Evolutionary conservation across 768 basidiomycete species (phyloP), one percentile per base, ranked within the genome.

Genomic region (Kwoniella shandongensis): DNA sequence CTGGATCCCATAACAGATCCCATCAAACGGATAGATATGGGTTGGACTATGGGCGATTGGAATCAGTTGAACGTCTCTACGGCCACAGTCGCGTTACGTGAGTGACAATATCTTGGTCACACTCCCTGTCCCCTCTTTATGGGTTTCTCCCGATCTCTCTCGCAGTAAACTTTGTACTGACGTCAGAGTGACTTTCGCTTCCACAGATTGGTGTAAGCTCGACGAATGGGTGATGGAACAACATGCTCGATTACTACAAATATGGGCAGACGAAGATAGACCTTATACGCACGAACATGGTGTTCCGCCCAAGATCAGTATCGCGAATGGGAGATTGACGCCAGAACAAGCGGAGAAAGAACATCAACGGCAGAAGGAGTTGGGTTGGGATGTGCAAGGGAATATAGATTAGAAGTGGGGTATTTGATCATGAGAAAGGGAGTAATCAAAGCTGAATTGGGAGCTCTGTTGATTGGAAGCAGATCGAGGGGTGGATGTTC

Each of bases 21-120:
- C 20, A 69, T 78, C 8, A 36, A 59, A 10, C 54, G 75, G 47
- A 70, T 77, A 36, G 77, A 76, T 65, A 71, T 73, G 63, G 74
- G 74, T 30, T 78, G 73, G 73, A 75, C 69, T 26, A 78, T 78
- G 77, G 77, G 75, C 1, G 77, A 78, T 54, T 76, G 70, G 69
- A 78, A 78, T 61, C 77, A 78, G 58, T 49, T 76, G 27, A 73
- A 76, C 41, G 63, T 76, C 17, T 41, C 57, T 11, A 44, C 67
- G 4, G 73, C 71, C 49, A 78, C 76, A 20, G 68, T 76, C 22
- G 75, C 67, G n/a, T 51, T 78, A 40, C 77, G 77, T 77, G 57
- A 65, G 76, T 76, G 35, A 38, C 25, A 36, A 18, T 7, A 45
- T 12, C 25, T 38, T n/a, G 53, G 26, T n/a, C 29, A 55, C 27